Base-by-base conservation (phyloP, 1,284 basidiomycete genomes). In the Apiotrichum gracile region DNA sequence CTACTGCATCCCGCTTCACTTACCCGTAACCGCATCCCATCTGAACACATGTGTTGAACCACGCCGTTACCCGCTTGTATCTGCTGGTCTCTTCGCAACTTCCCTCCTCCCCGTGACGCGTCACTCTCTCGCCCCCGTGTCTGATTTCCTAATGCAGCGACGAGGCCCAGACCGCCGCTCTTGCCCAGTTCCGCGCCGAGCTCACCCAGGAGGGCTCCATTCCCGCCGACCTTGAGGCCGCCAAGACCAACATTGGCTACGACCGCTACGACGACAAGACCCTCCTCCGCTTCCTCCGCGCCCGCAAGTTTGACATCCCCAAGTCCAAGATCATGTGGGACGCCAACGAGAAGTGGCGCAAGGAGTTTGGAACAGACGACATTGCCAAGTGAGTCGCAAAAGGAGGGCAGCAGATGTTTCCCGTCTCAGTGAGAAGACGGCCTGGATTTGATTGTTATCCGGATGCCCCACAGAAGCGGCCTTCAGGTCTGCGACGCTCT, bases 321-420 rank as follows among this genome's bases (percentile, higher is more conserved):
- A 85, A 85, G 67, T 81, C 91, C 16, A 92, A 91, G 78, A 76
- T 78, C 64, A 97, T 97, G 94, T 78, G 97, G 64, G 69, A 85
- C 54, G 78, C 79, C 50, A 84, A 84, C 49, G 92, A 97, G 74
- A 78, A 92, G 64, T 98, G 94, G 94, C 83, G 94, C 71, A 86
- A 85, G 72, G 85, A 89, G 3, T 91, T 88, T 73, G 83, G 84
- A 26, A 86, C 96, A 39, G 92, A 97, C 56, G 87, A 94, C 51
- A 81, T 97, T 59, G 81, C 86, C 63, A 78, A 85, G 88, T 91
- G 69, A 58, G 84, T 77, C 16, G 4, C 5, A 31, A 10, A 31
- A 14, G 31, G 10, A 10, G 31, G 27, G 10, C 31, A 13, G 31
- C 12, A 14, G 5, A 10, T 10, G 27, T 10, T 10, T 31, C 31